A percentile compares a stretch with the other conserved stretches of the same genome.
phyloP scores from a whole-genome alignment of 1,284 basidiomycete species.

The Apiotrichum siamense region DNA sequence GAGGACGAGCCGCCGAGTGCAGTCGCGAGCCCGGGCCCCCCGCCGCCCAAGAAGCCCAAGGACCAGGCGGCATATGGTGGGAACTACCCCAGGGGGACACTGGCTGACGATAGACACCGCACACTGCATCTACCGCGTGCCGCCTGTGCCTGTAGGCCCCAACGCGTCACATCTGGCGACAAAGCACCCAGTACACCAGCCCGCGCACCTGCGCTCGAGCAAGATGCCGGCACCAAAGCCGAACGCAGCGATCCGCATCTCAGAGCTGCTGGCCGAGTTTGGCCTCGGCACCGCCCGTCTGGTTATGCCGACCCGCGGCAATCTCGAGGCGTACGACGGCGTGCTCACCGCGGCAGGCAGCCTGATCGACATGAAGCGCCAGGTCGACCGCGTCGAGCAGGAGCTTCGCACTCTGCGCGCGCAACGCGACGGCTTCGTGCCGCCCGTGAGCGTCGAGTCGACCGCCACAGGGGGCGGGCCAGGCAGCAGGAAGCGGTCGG shows the following conservation, averaged over 20 bases:
- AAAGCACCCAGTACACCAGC: slow-evolving; percentile 54
- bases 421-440: slow-evolving; percentile 53
- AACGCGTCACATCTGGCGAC: slow-evolving; percentile 30
- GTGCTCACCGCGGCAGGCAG: slow-evolving; percentile 64
- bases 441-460: too few species aligned
- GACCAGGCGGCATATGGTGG: slow-evolving; percentile 19
- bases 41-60: slow-evolving; percentile 34
- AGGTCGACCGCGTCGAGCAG: slow-evolving; percentile 76
- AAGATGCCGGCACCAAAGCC: slow-evolving; percentile 72
- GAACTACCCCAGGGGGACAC: neutral
- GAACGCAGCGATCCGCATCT: slow-evolving; percentile 62
- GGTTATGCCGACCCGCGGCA: slow-evolving; percentile 84
- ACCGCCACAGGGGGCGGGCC: too few species aligned
- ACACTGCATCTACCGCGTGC: slow-evolving; percentile 44
- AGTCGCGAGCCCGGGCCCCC: slow-evolving; percentile 16
- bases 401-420: slow-evolving; percentile 67
- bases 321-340: slow-evolving; percentile 63
- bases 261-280: slow-evolving; percentile 66
- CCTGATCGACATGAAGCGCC: slow-evolving; percentile 78
- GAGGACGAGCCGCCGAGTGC: slow-evolving; percentile 27
- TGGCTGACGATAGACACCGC: slow-evolving; percentile 21
- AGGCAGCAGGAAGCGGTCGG: slow-evolving; percentile 16
- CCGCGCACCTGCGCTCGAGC: slow-evolving; percentile 71
- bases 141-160: slow-evolving; percentile 18
- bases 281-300: slow-evolving; percentile 66